Evolutionary conservation across 2,329 filamentous ascomycete species (phyloP).

Genomic region (Hirsutella thompsonii): DNA sequence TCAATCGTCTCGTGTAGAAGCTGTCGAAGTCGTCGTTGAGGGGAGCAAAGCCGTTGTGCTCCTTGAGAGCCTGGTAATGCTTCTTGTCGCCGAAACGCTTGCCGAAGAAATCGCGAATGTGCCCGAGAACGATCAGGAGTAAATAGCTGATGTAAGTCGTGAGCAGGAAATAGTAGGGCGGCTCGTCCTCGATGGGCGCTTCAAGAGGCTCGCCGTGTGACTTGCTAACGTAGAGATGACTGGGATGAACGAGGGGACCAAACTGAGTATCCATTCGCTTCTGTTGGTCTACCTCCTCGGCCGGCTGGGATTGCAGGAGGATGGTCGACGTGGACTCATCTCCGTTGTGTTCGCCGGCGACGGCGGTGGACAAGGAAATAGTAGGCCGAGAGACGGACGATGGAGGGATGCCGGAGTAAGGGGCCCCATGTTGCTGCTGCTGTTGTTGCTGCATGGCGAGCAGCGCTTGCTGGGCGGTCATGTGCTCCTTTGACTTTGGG

Average conservation of each 20-base stretch:
- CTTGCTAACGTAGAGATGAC: conserved; percentile 80
- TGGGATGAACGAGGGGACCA: conserved; percentile 66
- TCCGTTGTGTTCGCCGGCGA: conserved; percentile 57
- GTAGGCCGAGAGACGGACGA: conserved; percentile 71
- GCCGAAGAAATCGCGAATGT: conserved; percentile 94
- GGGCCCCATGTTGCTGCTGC: conserved; percentile 19
- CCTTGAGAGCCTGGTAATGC: conserved; percentile 67
- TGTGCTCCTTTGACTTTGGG: conserved; percentile 59
- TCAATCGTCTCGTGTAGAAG: conserved; percentile 88
- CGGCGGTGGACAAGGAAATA: conserved; percentile 82
- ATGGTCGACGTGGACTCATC: conserved; percentile 62
- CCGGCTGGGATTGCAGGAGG: conserved; percentile 77
- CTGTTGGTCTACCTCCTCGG: conserved; percentile 66
- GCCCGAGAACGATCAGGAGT: conserved; percentile 87
- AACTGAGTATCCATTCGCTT: conserved; percentile 81
- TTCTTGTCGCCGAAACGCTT: conserved; percentile 84
- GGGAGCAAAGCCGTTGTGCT: conserved; percentile 81
- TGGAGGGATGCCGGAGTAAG: conserved; percentile 53
- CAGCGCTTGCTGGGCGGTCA: conserved; percentile 53
- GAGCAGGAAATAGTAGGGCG: conserved; percentile 90
- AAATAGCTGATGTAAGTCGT: conserved; percentile 98
- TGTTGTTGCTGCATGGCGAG: conserved; percentile 50
- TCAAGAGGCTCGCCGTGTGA: conserved; percentile 71
- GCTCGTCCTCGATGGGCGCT: conserved; percentile 83
- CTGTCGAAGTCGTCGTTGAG: conserved; percentile 98